Evolutionary conservation across 1,139 yeast genomes (phyloP).

Genomic region (Hyphopichia pseudoburtonii): DNA sequence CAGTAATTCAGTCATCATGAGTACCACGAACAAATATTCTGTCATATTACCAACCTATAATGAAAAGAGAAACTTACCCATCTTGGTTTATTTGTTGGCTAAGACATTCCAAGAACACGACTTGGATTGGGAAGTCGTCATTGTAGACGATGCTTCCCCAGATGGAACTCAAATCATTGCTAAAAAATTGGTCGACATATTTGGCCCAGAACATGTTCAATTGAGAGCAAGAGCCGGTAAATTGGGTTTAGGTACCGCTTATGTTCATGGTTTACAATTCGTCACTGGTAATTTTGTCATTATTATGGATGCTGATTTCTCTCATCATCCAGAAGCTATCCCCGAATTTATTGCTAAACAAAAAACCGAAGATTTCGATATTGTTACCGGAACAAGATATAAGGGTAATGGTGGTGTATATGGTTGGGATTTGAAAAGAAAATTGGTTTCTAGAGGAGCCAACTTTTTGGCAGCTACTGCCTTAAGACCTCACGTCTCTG

Average conservation of each 20-base stretch:
- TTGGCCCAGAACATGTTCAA: constrained; percentile 64
- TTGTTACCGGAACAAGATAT: constrained; percentile 84
- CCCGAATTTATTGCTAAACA: constrained; percentile 75
- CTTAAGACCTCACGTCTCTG: constrained; percentile 72
- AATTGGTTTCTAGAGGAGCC: constrained; percentile 78
- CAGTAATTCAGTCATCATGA: no score
- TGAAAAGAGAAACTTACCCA: constrained; percentile 70
- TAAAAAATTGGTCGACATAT: constrained; percentile 58
- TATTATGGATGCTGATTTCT: constrained; percentile 86
- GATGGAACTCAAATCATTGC: constrained; percentile 82
- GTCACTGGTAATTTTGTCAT: constrained; percentile 76
- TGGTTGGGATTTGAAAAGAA: constrained; percentile 85
- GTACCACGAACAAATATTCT: constrained; percentile 56
- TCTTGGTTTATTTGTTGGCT: constrained; percentile 68
- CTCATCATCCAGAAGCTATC: constrained; percentile 80
- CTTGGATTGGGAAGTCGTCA: constrained; percentile 74
- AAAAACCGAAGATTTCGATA: constrained; percentile 62
- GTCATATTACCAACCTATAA: constrained; percentile 80
- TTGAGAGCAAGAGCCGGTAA: constrained; percentile 77
- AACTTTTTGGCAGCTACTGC: constrained; percentile 74
- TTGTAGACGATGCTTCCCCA: constrained; percentile 81
- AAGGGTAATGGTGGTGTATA: constrained; percentile 83
- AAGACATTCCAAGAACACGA: constrained; percentile 63
- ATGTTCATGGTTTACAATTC: constrained; percentile 72
- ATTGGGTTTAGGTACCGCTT: constrained; percentile 80